Evolutionary conservation across 306 rosid species (phyloP).

Genomic region (Styphnolobium japonicum): DNA sequence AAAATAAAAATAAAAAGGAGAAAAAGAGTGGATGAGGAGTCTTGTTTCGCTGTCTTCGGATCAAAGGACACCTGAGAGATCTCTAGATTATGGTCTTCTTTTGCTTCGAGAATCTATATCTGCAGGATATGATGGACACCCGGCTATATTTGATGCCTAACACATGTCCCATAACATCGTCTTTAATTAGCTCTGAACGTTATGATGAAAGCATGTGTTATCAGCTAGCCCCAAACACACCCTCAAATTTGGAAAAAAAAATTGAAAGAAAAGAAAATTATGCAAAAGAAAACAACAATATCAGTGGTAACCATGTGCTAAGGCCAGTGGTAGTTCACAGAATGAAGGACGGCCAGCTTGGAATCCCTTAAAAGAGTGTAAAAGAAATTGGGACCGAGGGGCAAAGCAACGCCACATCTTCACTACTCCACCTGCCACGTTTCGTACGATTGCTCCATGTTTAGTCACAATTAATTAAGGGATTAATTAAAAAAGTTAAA

Average conservation of each 20-base stretch:
- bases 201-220: neutral
- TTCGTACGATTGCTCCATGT: slow-evolving; percentile 16
- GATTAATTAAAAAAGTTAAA: neutral
- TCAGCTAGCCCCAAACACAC: neutral
- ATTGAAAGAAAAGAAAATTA: neutral
- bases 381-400: slow-evolving; percentile 1
- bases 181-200: neutral
- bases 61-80: slow-evolving; percentile 26
- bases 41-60: slow-evolving; percentile 8
- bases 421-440: slow-evolving; percentile 26
- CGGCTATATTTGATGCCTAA: neutral
- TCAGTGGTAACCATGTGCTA: slow-evolving; percentile 42
- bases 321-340: slow-evolving; percentile 24
- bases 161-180: slow-evolving; percentile 7
- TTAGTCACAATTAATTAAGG: slow-evolving; percentile 5
- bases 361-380: slow-evolving; percentile 29
- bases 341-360: slow-evolving; percentile 30
- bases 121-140: neutral
- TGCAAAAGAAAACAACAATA: neutral
- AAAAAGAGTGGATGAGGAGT: neutral
- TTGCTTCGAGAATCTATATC: slow-evolving; percentile 1
- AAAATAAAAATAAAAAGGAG: no score
- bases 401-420: slow-evolving; percentile 36
- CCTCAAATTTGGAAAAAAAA: neutral
- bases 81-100: slow-evolving; percentile 9